A percentile compares a stretch with the other conserved stretches of the same genome.
phyloP scores from a whole-genome alignment of 495 filamentous ascomycete genomes.

The Hypoxylon cercidicola region DNA sequence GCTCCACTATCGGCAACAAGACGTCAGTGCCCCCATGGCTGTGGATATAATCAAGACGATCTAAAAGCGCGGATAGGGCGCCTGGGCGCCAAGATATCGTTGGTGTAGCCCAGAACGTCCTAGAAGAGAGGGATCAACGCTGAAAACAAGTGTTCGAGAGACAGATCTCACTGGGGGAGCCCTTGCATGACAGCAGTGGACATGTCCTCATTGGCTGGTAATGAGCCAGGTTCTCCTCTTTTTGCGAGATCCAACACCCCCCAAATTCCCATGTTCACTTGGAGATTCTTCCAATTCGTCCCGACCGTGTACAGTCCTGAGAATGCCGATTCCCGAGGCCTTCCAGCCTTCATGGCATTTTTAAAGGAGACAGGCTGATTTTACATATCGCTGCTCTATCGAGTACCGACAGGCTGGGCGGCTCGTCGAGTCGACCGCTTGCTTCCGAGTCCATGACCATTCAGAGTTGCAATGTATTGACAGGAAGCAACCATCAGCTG shows the following conservation, averaged over 20 bases:
- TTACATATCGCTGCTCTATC: slow-evolving; percentile 38
- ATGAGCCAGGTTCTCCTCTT: slow-evolving; percentile 18
- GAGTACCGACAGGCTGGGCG: slow-evolving; percentile 37
- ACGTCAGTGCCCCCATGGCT: slow-evolving; percentile 34
- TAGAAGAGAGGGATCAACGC: slow-evolving; percentile 16
- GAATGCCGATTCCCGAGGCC: slow-evolving; percentile 35
- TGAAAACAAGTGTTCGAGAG: slow-evolving; percentile 11
- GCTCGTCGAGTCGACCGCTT: slow-evolving; percentile 31
- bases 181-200: slow-evolving; percentile 15
- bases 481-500: slow-evolving; percentile 3
- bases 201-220: slow-evolving; percentile 20
- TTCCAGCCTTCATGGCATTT: not conserved
- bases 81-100: slow-evolving; percentile 24
- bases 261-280: not conserved
- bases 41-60: slow-evolving; percentile 38
- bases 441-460: slow-evolving; percentile 18
- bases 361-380: slow-evolving; percentile 14
- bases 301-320: slow-evolving; percentile 6
- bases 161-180: slow-evolving; percentile 26
- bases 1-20: slow-evolving; percentile 36
- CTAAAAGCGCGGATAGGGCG: slow-evolving; percentile 32
- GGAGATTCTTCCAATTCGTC: slow-evolving; percentile 1
- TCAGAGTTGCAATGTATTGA: slow-evolving; percentile 14
- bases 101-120: slow-evolving; percentile 29
- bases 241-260: slow-evolving; percentile 21